Conservation (phyloP, 768 basidiomycete species). For the Roridomyces roridus region DNA sequence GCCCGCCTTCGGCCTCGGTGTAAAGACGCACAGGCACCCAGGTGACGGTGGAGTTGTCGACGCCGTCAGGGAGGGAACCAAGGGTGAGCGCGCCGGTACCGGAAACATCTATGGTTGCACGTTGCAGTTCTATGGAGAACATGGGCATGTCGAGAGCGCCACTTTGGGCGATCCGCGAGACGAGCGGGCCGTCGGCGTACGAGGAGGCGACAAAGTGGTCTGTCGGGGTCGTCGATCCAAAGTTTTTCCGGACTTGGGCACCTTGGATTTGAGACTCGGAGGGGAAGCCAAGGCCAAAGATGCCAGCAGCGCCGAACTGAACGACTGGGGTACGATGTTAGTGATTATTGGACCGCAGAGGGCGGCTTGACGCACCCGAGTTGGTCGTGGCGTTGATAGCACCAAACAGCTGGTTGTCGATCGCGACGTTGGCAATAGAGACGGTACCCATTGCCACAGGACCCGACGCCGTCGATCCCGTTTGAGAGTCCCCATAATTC, state of each 20-base stretch:
- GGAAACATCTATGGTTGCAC: conserved; percentile 62
- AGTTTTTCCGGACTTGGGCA: conserved; percentile 32
- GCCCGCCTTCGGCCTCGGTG: conserved; percentile 56
- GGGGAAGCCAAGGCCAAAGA: conserved; percentile 75
- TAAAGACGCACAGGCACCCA: conserved; percentile 75
- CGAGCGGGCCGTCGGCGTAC: conserved; percentile 48
- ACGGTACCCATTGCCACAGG: conserved; percentile 59
- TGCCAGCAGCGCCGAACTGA: conserved; percentile 61
- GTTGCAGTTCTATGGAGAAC: conserved; percentile 62
- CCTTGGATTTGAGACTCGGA: conserved; percentile 57
- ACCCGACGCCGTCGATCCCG: conserved; percentile 67
- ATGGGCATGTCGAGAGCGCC: conserved; percentile 50
- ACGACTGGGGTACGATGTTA: conserved; percentile 44
- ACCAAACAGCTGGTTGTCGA: conserved; percentile 59
- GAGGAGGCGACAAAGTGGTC: conserved; percentile 45
- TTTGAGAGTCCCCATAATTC: conserved; percentile 71
- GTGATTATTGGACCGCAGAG: background rate
- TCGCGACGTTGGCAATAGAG: conserved; percentile 57
- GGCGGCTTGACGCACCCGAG: background rate
- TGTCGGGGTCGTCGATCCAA: conserved; percentile 28
- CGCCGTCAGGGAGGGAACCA: conserved; percentile 62
- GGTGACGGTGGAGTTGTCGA: conserved; percentile 61
- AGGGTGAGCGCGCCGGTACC: conserved; percentile 66
- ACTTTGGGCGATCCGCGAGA: conserved; percentile 53
- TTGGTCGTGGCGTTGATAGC: conserved; percentile 66